Conservation (phyloP, 129 eudicot species). For the Flaveria robusta region DNA sequence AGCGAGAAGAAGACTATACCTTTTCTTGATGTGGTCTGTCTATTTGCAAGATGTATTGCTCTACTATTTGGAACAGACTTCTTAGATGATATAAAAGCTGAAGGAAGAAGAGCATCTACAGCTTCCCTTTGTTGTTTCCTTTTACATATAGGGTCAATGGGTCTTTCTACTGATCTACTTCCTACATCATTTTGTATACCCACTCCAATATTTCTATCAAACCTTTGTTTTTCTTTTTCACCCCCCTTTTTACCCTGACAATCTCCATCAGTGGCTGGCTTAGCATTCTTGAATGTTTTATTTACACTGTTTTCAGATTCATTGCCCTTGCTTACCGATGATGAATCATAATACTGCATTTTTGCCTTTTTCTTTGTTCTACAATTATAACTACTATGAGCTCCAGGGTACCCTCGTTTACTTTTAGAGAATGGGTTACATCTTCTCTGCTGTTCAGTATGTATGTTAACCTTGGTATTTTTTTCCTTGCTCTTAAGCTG, state of each 20-base stretch:
- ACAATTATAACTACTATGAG: conserved; percentile 27
- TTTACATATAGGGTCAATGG: conserved; percentile 41
- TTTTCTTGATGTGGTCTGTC: conserved; percentile 56
- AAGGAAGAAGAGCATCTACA: conserved; percentile 90
- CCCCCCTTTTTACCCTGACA: conserved; percentile 16
- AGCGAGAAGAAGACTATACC: conserved; percentile 40
- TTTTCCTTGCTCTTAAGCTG: conserved; percentile 37
- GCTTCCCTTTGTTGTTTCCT: conserved; percentile 94
- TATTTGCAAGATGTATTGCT: conserved; percentile 33
- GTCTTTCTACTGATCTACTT: conserved; percentile 30
- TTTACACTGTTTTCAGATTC: conserved; percentile 30
- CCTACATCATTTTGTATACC: conserved; percentile 30
- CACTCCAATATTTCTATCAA: conserved; percentile 21
- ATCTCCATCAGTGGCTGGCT: conserved; percentile 29
- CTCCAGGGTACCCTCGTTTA: conserved; percentile 44
- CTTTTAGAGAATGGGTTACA: conserved; percentile 34
- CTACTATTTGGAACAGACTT: conserved; percentile 53
- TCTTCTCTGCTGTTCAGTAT: conserved; percentile 35
- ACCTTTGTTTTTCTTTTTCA: conserved; percentile 36
- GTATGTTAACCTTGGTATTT: conserved; percentile 36
- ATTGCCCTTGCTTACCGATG: conserved; percentile 32
- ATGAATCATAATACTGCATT: conserved; percentile 23
- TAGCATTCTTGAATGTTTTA: conserved; percentile 25
- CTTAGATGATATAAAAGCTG: conserved; percentile 77
- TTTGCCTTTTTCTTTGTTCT: conserved; percentile 39